Base-by-base conservation (phyloP, 257 asterid genomes). In the Linaria vulgaris region DNA sequence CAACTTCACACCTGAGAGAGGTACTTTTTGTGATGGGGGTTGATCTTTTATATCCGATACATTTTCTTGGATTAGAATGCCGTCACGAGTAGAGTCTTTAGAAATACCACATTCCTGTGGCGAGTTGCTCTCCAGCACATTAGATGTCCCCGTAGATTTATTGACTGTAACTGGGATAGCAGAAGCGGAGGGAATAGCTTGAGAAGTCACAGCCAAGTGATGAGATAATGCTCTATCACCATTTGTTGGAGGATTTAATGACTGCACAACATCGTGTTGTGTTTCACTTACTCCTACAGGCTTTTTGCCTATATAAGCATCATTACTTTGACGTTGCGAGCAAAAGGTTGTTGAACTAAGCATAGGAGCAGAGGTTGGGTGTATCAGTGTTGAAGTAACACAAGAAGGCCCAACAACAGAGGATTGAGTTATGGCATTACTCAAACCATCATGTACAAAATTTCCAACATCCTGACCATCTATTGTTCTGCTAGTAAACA, bases 391-490 rank as follows among this genome's bases (percentile, higher is more conserved):
- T 61, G 97, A 85, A 22, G 95, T 83, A 50, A 81, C 82, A 72
- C 95, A 89, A 63, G 91, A 79, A 52, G 87, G 74, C 57, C 96
- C 98, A 64, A 73, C 71, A 49, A 66, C 85, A 22, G 97, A 80
- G 56, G 96, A 81, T 74, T 83, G 96, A 66, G 94, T 87, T 78
- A 87, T 77, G 56, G 87, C 90, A 66, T 83, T 83, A 71, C 81
- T 80, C 68, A 77, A 64, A 68, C 87, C 95, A 72, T 74, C 82
- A 70, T 75, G 94, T 66, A 85, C 72, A 54, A 92, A 88, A 74
- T 72, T 79, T 19, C 78, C 81, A 64, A 83, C 82, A 69, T 80
- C 92, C 48, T 80, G 83, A 58, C 71, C 74, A 52, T 82, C 84
- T 59, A 48, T 24, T 60, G 71, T 69, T 75, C 72, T 72, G 49